Evolutionary conservation across 176 grass and related monocot genomes (phyloP), one percentile per base, ranked within the genome.

Genomic region (Raddia guianensis): DNA sequence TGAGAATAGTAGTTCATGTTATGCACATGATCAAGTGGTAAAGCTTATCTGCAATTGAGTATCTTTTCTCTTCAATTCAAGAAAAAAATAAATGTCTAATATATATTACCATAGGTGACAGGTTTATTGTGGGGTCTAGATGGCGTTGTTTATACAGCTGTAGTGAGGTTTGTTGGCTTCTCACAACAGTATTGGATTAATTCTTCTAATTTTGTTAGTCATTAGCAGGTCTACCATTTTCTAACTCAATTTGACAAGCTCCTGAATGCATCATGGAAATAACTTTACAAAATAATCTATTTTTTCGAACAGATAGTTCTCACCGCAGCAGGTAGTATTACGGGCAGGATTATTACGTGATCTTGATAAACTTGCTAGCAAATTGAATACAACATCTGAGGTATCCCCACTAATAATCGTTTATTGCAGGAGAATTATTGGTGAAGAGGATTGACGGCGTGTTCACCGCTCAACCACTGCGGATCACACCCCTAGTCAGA

Each of bases 21-120:
- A 91, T 61, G 88, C 88, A 63, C 95, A 94, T 87, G 87, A 94
- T 76, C 92, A 89, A 93, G 89, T 91, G 95, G 95, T 98, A 97
- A 87, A 91, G 74, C 54, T 90, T 81, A 62, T 27, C 19, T 72
- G 84, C 33, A 49, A 18, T 60, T 74, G 5, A 80, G 9, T 81
- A 54, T 73, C 37, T 90, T 62, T 76, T 56, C 35, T 75, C 66
- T 63, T 69, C 42, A 59, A 51, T 71, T 59, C 46, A 50, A 52
- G 55, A 43, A 9, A 49, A 58, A 49, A 66, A 66, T 78, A 83
- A 45, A 61, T 55, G n/a, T 58, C 74, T 76, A 72, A 89, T 47
- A 70, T 85, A 89, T 47, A 70, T 85, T 82, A 51, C 75, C 66
- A 81, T 77, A 98, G 92, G 95, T 94, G 80, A 98, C 87, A 76